These are phyloP conservation scores for Dendrocalamus latiflorus DNA, from an alignment of 202 grass and related monocot species.

Conservation along the genomic window DNA sequence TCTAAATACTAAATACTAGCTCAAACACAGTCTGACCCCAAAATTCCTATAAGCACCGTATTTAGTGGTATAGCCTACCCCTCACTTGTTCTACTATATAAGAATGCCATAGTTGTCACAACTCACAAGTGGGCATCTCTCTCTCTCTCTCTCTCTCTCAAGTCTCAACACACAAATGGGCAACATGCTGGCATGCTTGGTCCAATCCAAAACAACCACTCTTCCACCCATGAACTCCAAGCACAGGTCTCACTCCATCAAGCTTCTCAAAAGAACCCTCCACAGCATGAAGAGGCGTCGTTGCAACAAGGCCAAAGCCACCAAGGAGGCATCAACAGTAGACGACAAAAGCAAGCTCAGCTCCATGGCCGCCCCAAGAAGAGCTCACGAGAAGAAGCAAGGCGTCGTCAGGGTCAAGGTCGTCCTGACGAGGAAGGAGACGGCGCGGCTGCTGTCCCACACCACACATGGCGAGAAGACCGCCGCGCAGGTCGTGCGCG, in stretches of 20 bases:
- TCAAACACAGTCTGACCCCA: background rate
- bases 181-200: constrained; percentile 48
- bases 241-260: constrained; percentile 28
- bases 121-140: background rate
- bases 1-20: background rate
- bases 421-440: constrained; percentile 53
- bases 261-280: constrained; percentile 14
- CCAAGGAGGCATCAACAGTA: background rate
- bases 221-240: constrained; percentile 20
- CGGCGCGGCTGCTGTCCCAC: constrained; percentile 42
- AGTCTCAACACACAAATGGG: constrained; percentile 28
- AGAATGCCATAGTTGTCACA: background rate
- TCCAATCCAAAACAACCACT: constrained; percentile 22
- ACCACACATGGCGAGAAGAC: constrained; percentile 28
- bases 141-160: background rate
- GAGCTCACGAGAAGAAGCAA: background rate
- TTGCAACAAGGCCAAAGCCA: background rate
- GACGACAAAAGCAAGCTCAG: background rate
- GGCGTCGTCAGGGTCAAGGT: constrained; percentile 47
- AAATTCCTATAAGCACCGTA: background rate
- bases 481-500: constrained; percentile 18
- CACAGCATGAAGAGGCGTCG: background rate
- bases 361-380: background rate
- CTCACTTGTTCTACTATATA: background rate
- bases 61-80: background rate